phyloP scores from a whole-genome alignment of 148 eudicot species.

The Diospyros lotus region DNA sequence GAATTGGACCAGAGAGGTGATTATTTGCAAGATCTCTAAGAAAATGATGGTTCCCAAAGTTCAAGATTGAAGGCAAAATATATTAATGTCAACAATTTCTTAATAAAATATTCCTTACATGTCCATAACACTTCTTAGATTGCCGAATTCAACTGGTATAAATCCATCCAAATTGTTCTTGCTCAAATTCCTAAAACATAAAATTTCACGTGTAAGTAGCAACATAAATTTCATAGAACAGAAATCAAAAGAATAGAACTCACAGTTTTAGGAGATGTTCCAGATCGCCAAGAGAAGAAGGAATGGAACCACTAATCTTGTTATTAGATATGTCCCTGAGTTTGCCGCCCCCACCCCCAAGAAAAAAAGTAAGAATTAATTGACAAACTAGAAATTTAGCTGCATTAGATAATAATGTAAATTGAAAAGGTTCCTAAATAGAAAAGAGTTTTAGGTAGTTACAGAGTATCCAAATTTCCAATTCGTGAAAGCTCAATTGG shows the following conservation, averaged over 20 bases:
- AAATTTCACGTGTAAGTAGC: conserved; percentile 7
- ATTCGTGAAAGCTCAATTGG: conserved; percentile 91
- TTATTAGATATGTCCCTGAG: conserved; percentile 89
- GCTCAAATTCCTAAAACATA: conserved; percentile 61
- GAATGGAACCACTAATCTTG: conserved; percentile 65
- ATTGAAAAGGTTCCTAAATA: background rate
- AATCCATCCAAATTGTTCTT: conserved; percentile 52
- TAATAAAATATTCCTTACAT: conserved; percentile 41
- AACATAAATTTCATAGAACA: background rate
- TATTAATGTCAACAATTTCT: background rate
- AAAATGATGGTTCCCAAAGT: conserved; percentile 9
- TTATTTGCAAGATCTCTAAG: conserved; percentile 82
- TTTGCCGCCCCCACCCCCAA: background rate
- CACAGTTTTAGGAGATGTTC: conserved; percentile 97
- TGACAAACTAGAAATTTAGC: background rate
- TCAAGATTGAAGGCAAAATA: background rate
- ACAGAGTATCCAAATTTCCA: conserved; percentile 94
- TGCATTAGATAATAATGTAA: background rate
- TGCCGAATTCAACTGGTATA: conserved; percentile 91
- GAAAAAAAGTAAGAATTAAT: background rate
- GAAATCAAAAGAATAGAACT: conserved; percentile 12
- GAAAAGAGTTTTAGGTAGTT: conserved; percentile 18
- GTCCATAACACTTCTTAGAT: conserved; percentile 81
- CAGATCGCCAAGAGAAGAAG: conserved; percentile 89
- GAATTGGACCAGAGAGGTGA: conserved; percentile 69